Evolutionary conservation across 352 stramenopile species (phyloP).

Genomic region (Phytophthora kernoviae): DNA sequence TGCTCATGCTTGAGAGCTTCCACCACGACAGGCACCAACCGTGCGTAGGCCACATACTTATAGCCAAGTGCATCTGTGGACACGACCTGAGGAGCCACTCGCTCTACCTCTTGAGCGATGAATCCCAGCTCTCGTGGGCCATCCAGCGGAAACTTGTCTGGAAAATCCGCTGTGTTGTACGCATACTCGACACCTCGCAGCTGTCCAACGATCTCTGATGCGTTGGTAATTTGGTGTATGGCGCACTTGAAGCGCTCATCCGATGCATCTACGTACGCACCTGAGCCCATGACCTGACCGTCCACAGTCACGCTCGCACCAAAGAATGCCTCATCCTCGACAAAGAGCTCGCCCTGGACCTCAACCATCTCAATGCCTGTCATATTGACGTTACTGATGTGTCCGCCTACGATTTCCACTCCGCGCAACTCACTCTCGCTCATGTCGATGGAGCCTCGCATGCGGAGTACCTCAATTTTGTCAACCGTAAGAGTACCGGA

Average conservation of each 20-base stretch:
- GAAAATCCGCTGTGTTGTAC: conserved; percentile 51
- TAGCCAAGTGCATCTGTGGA: conserved; percentile 66
- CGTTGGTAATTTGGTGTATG: conserved; percentile 51
- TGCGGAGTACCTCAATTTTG: conserved; percentile 48
- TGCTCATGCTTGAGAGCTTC: conserved; percentile 74
- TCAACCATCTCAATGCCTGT: conserved; percentile 70
- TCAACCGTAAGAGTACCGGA: conserved; percentile 44
- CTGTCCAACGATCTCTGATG: conserved; percentile 46
- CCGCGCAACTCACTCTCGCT: conserved; percentile 64
- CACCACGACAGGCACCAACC: conserved; percentile 77
- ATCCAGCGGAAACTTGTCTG: conserved; percentile 38
- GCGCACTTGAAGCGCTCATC: conserved; percentile 89
- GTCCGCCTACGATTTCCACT: conserved; percentile 75
- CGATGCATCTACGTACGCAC: conserved; percentile 91
- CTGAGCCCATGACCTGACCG: conserved; percentile 90
- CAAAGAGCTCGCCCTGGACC: conserved; percentile 82
- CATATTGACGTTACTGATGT: conserved; percentile 84
- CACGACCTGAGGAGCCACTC: conserved; percentile 84
- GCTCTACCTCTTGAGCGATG: conserved; percentile 88
- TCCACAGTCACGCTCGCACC: conserved; percentile 85
- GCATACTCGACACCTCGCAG: conserved; percentile 78
- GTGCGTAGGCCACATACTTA: conserved; percentile 89
- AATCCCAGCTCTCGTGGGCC: conserved; percentile 80
- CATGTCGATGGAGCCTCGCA: conserved; percentile 83
- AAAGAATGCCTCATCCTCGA: conserved; percentile 84